phyloP scores from a whole-genome alignment of 768 basidiomycete genomes.

The Tylopilus balloui region DNA sequence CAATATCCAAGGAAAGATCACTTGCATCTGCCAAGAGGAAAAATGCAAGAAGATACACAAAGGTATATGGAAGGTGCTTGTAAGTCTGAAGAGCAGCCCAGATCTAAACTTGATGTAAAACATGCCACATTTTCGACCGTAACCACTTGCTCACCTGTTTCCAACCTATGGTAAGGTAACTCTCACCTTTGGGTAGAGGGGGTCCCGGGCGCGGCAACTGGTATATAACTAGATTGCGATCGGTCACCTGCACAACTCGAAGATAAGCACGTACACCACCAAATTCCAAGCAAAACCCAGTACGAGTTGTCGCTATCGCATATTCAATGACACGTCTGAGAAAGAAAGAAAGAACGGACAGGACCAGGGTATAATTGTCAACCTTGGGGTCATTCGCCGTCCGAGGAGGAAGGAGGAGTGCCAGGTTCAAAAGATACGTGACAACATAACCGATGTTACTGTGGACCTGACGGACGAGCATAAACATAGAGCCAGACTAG shows the following conservation, averaged over 20 bases:
- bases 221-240: constrained; percentile 54
- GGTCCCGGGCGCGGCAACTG: constrained; percentile 85
- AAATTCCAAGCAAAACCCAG: constrained; percentile 76
- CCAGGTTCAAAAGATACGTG: constrained; percentile 61
- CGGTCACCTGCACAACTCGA: background rate
- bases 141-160: constrained; percentile 53
- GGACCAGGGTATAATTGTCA: constrained; percentile 68
- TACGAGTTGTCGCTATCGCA: constrained; percentile 58
- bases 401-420: constrained; percentile 56
- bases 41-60: constrained; percentile 70
- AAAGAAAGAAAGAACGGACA: constrained; percentile 42
- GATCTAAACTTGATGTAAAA: constrained; percentile 44
- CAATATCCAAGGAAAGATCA: constrained; percentile 1
- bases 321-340: background rate
- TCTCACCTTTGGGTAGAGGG: constrained; percentile 68
- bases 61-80: constrained; percentile 75
- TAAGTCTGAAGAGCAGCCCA: constrained; percentile 74
- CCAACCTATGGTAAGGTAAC: constrained; percentile 80
- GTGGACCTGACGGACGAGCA: constrained; percentile 46
- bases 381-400: constrained; percentile 49
- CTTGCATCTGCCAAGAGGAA: constrained; percentile 76
- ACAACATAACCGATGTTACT: constrained; percentile 73
- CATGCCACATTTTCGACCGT: background rate
- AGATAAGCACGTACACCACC: constrained; percentile 67
- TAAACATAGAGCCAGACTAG: background rate